Evolutionary conservation across 768 basidiomycete species (phyloP).

Genomic region (Mrakia gelida): DNA sequence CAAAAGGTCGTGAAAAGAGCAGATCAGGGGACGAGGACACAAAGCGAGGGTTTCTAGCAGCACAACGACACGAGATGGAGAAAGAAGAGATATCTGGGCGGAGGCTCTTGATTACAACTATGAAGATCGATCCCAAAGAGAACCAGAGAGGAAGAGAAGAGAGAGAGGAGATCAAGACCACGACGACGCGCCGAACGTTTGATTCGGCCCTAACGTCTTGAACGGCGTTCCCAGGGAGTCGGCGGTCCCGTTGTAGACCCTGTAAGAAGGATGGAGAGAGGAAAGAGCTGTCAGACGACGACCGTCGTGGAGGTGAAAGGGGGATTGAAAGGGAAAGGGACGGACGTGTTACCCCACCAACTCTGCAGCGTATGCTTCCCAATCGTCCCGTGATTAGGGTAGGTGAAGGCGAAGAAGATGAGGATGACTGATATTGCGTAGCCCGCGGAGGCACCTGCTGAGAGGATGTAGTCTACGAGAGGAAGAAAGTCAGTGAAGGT

Average conservation of each 20-base stretch:
- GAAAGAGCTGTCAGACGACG: background rate
- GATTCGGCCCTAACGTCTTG: constrained; percentile 1
- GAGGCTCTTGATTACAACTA: too few species aligned
- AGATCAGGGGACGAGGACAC: too few species aligned
- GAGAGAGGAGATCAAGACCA: background rate
- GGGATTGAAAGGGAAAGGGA: background rate
- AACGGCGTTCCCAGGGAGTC: background rate
- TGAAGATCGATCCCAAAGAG: too few species aligned
- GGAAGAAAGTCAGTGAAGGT: background rate
- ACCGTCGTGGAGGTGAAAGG: background rate
- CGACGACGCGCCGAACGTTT: constrained; percentile 11
- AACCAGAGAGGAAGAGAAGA: background rate
- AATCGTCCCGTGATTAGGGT: constrained; percentile 53
- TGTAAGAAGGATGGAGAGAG: background rate
- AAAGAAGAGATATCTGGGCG: too few species aligned
- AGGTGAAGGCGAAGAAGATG: constrained; percentile 32
- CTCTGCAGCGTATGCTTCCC: constrained; percentile 53
- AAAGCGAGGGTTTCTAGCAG: too few species aligned
- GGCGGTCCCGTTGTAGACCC: constrained; percentile 18
- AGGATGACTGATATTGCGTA: constrained; percentile 47
- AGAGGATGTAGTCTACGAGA: constrained; percentile 29
- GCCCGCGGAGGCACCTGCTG: constrained; percentile 20
- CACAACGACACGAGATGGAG: too few species aligned
- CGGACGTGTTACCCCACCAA: constrained; percentile 67
- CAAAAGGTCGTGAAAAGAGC: too few species aligned